Conservation (phyloP, 305 asterid species). For the Fraxinus latifolia region DNA sequence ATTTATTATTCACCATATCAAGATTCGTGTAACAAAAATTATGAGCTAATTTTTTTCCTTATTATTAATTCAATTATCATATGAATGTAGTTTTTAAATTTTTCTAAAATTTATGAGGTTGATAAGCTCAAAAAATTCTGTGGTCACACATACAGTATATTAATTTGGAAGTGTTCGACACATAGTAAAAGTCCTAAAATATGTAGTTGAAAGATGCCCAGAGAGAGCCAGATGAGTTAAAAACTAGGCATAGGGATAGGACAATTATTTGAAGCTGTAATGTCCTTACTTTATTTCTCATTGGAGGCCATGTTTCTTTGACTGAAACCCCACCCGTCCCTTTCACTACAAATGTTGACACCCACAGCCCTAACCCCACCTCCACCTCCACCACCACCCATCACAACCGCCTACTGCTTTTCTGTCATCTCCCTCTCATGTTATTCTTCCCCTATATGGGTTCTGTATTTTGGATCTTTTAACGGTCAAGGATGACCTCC, state of each 20-base stretch:
- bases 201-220: constrained; percentile 30
- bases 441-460: too few relatives aligned
- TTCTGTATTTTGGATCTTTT: too few relatives aligned
- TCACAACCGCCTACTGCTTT: not conserved
- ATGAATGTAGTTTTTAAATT: not conserved
- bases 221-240: not conserved
- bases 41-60: not conserved
- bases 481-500: too few relatives aligned
- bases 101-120: not conserved
- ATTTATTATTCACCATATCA: not conserved
- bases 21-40: not conserved
- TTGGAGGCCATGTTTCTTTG: constrained; percentile 38
- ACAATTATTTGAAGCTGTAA: constrained; percentile 36
- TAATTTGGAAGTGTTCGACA: not conserved
- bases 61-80: too few relatives aligned
- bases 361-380: not conserved
- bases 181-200: constrained; percentile 1
- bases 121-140: not conserved
- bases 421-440: not conserved
- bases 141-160: too few relatives aligned
- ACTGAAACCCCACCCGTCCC: constrained; percentile 21
- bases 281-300: constrained; percentile 31
- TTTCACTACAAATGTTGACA: not conserved
- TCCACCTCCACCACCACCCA: not conserved
- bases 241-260: constrained; percentile 24